phyloP scores from a whole-genome alignment of 2,329 filamentous ascomycete genomes.

The Exophiala xenobiotica region DNA sequence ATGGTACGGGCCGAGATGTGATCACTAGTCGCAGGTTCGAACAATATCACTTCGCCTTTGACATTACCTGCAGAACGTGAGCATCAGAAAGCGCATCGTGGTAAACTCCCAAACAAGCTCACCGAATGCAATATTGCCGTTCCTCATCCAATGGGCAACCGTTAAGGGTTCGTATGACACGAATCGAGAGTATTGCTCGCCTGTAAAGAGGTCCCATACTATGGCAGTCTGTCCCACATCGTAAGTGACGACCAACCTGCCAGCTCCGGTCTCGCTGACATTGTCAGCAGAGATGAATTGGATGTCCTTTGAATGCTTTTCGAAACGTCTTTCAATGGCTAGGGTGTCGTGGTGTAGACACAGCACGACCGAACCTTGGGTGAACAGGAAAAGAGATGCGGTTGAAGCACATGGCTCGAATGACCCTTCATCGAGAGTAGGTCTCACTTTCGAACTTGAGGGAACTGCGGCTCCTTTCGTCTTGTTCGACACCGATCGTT shows the following conservation, averaged over 20 bases:
- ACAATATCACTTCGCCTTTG: conserved; percentile 89
- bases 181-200: conserved; percentile 87
- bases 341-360: conserved; percentile 92
- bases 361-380: conserved; percentile 75
- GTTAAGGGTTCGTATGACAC: conserved; percentile 83
- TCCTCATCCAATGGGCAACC: conserved; percentile 90
- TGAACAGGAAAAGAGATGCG: conserved; percentile 84
- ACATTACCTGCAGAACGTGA: conserved; percentile 67
- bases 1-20: conserved; percentile 89
- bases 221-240: conserved; percentile 89
- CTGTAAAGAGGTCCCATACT: conserved; percentile 93
- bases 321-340: conserved; percentile 82
- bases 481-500: conserved; percentile 29
- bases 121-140: conserved; percentile 97
- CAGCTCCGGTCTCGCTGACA: conserved; percentile 79
- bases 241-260: conserved; percentile 86
- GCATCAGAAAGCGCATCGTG: conserved; percentile 5
- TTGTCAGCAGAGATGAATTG: conserved; percentile 86
- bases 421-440: conserved; percentile 43
- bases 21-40: conserved; percentile 89
- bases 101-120: conserved; percentile 39
- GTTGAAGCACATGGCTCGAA: conserved; percentile 91
- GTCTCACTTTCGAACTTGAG: conserved; percentile 18
- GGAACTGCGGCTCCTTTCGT: conserved; percentile 22
- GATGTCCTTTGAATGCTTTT: conserved; percentile 78